Conservation (phyloP, 768 basidiomycete species). For the Multifurca ochricompacta region DNA sequence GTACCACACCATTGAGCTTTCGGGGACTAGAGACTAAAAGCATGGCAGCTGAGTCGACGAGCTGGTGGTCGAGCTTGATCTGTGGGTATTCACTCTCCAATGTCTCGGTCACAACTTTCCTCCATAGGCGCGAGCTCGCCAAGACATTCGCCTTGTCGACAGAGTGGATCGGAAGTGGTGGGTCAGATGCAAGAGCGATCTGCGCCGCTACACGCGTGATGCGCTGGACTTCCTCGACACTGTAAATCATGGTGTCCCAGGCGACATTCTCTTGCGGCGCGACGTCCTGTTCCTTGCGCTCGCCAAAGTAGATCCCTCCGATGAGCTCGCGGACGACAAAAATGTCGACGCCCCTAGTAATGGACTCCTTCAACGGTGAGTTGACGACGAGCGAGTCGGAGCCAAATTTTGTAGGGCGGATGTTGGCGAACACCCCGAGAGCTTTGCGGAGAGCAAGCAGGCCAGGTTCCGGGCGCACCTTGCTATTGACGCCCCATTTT, state of each 20-base stretch:
- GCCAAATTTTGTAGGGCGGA: slow-evolving; percentile 92
- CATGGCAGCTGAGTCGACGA: slow-evolving; percentile 97
- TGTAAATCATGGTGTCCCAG: slow-evolving; percentile 93
- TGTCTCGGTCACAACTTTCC: slow-evolving; percentile 85
- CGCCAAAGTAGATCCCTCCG: slow-evolving; percentile 93
- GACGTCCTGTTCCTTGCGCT: slow-evolving; percentile 77
- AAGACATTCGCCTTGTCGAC: slow-evolving; percentile 99
- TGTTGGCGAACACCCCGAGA: slow-evolving; percentile 95
- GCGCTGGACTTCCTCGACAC: slow-evolving; percentile 81
- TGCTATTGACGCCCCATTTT: slow-evolving; percentile 89
- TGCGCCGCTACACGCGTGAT: slow-evolving; percentile 95
- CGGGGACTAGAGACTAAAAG: slow-evolving; percentile 81
- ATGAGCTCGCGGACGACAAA: slow-evolving; percentile 96
- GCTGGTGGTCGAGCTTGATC: slow-evolving; percentile 77
- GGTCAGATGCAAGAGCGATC: slow-evolving; percentile 75
- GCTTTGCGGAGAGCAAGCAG: slow-evolving; percentile 83
- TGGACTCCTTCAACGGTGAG: slow-evolving; percentile 81
- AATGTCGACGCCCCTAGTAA: slow-evolving; percentile 80
- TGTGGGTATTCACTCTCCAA: slow-evolving; percentile 82
- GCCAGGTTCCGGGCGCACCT: slow-evolving; percentile 89
- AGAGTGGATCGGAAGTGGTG: slow-evolving; percentile 84
- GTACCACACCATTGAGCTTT: slow-evolving; percentile 89
- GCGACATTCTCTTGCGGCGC: slow-evolving; percentile 60
- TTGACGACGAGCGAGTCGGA: slow-evolving; percentile 81
- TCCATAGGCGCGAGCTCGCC: slow-evolving; percentile 89